Evolutionary conservation across 2,329 filamentous ascomycete species (phyloP), one percentile per base, ranked within the genome.

Genomic region (Xylogone sp.): DNA sequence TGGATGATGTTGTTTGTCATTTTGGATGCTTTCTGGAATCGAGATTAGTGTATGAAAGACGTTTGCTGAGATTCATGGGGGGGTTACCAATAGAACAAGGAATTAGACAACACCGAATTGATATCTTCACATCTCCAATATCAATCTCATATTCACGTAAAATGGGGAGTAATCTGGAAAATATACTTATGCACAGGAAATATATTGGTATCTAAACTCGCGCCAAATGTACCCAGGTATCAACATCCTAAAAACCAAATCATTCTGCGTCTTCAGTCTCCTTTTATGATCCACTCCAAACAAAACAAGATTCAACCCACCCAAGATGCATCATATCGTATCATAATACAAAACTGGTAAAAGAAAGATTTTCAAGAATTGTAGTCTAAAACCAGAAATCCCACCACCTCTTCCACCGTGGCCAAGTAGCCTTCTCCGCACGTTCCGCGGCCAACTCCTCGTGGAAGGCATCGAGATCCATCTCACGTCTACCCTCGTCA

Each of bases 401-500:
- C 42, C 39, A 53, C 47, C 44, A 48, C 51, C 57, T 60, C 60
- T 66, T 68, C 52, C 54, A 66, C 47, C 43, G 47, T 20, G 65
- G 60, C 64, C 60, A 62, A 7, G 56, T 16, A 6, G 58, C 58
- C 46, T 61, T 62, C 52, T 59, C 54, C 6, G 58, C 59, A 3
- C 63, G 55, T 53, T 66, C 64, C 27, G 56, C 62, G 49, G 58
- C 60, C 45, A 66, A 31, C 50, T 68, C 65, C 29, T 56, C 56
- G 46, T 53, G 53, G 46, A 66, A 61, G n/a, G 61, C 56, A 19
- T 55, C 58, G n/a, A 65, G 43, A 46, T 66, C 63, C 9, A 63
- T 9, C 29, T 66, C 64, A 9, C 65, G 58, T 44, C 64, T 50
- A 2, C 64, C 64, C 27, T 61, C 63, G 51, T 66, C 64, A 29